Evolutionary conservation across 2,329 filamentous ascomycete species (phyloP).

Genomic region (Bipolaris gigantea): DNA sequence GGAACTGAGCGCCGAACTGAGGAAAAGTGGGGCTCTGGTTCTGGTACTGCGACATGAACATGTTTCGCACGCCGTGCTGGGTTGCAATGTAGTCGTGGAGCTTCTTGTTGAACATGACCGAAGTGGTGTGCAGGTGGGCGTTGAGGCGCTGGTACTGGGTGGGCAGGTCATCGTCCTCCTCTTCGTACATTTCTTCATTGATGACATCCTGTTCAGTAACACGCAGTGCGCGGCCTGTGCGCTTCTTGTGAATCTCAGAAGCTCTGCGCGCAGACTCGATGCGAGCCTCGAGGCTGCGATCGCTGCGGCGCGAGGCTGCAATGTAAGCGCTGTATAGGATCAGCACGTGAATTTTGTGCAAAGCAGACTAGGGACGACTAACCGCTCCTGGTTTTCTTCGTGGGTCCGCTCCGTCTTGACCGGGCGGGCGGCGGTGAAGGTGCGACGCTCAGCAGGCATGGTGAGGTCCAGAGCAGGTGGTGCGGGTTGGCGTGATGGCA

Average conservation of each 20-base stretch:
- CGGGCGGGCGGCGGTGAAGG: constrained; percentile 42
- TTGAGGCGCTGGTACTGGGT: constrained; percentile 66
- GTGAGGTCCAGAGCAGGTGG: constrained; percentile 8
- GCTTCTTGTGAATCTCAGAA: constrained; percentile 86
- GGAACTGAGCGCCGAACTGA: constrained; percentile 21
- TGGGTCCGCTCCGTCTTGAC: constrained; percentile 73
- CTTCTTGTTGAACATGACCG: constrained; percentile 63
- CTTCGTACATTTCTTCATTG: constrained; percentile 95
- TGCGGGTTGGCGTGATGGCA: not conserved
- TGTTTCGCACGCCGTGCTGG: constrained; percentile 59
- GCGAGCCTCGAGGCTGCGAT: constrained; percentile 83
- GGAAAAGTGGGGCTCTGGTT: constrained; percentile 18
- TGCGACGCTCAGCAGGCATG: constrained; percentile 48
- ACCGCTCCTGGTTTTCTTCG: constrained; percentile 78
- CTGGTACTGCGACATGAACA: constrained; percentile 38
- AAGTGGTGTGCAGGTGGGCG: constrained; percentile 63
- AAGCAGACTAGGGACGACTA: constrained; percentile 18
- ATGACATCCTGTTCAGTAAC: constrained; percentile 85
- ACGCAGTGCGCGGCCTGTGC: constrained; percentile 78
- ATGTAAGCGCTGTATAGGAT: constrained; percentile 72
- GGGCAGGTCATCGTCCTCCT: constrained; percentile 81
- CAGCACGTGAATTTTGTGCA: constrained; percentile 4
- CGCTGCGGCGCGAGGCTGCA: constrained; percentile 82
- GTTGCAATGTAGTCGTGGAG: constrained; percentile 62
- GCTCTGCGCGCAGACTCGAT: constrained; percentile 85